Percentiles rank a stretch among this genome's conserved stretches.
Conservation (phyloP, 495 filamentous ascomycete genomes). For the Aspergillus heteromorphus region DNA sequence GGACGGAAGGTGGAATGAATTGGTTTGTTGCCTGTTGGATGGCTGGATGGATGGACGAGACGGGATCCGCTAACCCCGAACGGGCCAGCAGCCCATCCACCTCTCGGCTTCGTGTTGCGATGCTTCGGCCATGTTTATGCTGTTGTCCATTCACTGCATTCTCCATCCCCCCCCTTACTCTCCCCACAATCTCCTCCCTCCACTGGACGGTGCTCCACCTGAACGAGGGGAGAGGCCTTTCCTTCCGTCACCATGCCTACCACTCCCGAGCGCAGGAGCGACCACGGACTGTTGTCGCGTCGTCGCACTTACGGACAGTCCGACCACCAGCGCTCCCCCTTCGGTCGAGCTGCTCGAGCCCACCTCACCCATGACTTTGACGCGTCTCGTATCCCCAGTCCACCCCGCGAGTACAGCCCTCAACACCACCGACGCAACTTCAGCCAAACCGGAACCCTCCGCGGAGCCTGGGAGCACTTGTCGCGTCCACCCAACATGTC, state of each 20-base stretch:
- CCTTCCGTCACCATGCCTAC: conserved; percentile 16
- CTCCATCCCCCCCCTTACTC: too few species aligned
- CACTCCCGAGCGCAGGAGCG: conserved; percentile 19
- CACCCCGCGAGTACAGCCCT: conserved; percentile 24
- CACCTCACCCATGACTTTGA: conserved; percentile 27
- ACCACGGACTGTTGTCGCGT: conserved; percentile 19
- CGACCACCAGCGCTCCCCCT: conserved; percentile 26
- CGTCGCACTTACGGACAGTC: conserved; percentile 27
- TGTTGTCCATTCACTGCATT: background rate
- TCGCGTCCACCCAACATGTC: conserved; percentile 21
- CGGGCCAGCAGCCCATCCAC: too few species aligned
- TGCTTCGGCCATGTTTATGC: too few species aligned
- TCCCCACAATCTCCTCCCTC: background rate
- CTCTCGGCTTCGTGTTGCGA: too few species aligned
- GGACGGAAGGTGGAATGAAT: background rate
- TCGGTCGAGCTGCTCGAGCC: conserved; percentile 28
- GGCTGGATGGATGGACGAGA: too few species aligned
- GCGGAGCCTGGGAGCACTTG: conserved; percentile 30
- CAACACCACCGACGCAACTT: conserved; percentile 25
- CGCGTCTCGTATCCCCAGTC: conserved; percentile 24
- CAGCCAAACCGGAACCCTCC: conserved; percentile 32
- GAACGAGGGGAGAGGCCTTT: background rate
- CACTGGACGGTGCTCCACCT: background rate
- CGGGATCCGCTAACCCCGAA: background rate
- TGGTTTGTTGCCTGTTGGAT: too few species aligned